Evolutionary conservation across 2,329 filamentous ascomycete genomes (phyloP).

Genomic region (Botryotinia narcissicola): DNA sequence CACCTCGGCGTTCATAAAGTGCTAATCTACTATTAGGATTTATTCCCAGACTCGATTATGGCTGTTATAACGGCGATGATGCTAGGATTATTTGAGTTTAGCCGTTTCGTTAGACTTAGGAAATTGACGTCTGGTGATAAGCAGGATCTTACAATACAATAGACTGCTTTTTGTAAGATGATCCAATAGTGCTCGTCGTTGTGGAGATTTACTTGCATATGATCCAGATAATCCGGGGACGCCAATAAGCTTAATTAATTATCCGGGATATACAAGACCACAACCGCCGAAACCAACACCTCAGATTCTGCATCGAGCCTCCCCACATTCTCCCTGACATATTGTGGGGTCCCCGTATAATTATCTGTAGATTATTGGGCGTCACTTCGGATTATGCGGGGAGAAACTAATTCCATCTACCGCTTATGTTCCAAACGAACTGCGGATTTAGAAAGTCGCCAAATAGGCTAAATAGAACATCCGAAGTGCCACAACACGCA

Average conservation of each 20-base stretch:
- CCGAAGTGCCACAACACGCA: conserved; percentile 5
- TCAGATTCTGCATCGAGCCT: conserved; percentile 8
- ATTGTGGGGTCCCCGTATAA: conserved; percentile 17
- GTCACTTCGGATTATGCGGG: conserved; percentile 22
- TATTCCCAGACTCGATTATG: neutral
- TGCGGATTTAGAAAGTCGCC: neutral
- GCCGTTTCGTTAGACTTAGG: neutral
- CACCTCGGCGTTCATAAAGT: neutral
- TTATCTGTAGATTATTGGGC: neutral
- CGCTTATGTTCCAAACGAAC: neutral
- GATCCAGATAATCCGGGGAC: conserved; percentile 9
- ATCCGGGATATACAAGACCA: conserved; percentile 1
- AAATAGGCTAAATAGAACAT: conserved; percentile 14
- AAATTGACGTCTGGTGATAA: conserved; percentile 1
- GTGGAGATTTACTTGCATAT: neutral
- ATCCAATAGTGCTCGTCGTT: neutral
- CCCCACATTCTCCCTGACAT: neutral
- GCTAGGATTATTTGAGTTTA: neutral
- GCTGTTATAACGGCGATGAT: neutral
- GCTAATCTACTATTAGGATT: neutral
- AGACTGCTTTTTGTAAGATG: neutral
- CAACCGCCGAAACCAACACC: neutral
- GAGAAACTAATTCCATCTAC: conserved; percentile 28
- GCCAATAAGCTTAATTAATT: conserved; percentile 12
- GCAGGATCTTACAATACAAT: neutral